These are phyloP conservation scores for Triticum aestivum DNA, from an alignment of 176 grass and related monocot species.

Conservation along the genomic window IWGSC_CS_RefSeq_v2.1 NC_057797.1:131060478-131060977, in stretches of 20 bases:
- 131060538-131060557: constrained; percentile 99
- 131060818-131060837: constrained; percentile 96
- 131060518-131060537: constrained; percentile 93
- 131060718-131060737: constrained; percentile 89
- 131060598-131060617: constrained; percentile 93
- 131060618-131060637: constrained; percentile 75
- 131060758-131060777: constrained; percentile 53
- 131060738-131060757: constrained; percentile 95
- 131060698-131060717: constrained; percentile 54
- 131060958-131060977: constrained; percentile 5
- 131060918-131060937: constrained; percentile 31
- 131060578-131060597: constrained; percentile 98
- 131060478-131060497: constrained; percentile 93
- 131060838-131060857: constrained; percentile 83
- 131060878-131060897: constrained; percentile 36
- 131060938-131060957: constrained; percentile 34
- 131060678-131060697: constrained; percentile 47
- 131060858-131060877: constrained; percentile 34
- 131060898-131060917: constrained; percentile 33
- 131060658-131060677: constrained; percentile 85
- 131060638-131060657: constrained; percentile 69
- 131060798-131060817: constrained; percentile 90
- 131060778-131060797: constrained; percentile 93
- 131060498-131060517: constrained; percentile 91
- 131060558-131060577: constrained; percentile 90